Base-by-base conservation (phyloP, 495 filamentous ascomycete species). In the Oidiodendron maius region DNA sequence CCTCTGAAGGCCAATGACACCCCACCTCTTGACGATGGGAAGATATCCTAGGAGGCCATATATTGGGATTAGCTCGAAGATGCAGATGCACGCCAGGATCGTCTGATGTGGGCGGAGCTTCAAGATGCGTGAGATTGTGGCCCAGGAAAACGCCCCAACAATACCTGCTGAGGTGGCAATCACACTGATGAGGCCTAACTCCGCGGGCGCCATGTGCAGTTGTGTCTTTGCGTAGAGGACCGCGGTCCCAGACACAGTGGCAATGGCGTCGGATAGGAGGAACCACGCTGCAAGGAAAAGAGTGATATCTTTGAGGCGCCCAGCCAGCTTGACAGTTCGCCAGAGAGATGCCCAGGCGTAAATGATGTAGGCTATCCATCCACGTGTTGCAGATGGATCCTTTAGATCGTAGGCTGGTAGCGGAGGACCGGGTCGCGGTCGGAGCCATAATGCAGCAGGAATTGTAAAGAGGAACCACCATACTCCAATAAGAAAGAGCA, bases 401-500 rank as follows among this genome's bases (percentile, higher is more conserved):
- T 52, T 49, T 0, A 53, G 53, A 58, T 66, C 43, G 18, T 55
- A 43, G 39, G 63, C 55, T 13, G 69, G 64, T 2, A 98, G 61
- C 10, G 89, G 88, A 2, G 93, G 93, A 0, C 93, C 93, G 8
- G 93, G 93, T 23, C 93, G 79, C 13, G 91, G 81, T 18, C 90
- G 80, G n/a, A 98, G 75, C 87, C 89, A 96, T 50, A 95, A 64
- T 18, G 84, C 85, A 6, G 90, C 87, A 3, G 93, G 93, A 44
- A 96, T 80, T 10, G 90, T 91, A 58, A 98, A 97, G 28, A 80
- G 44, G 44, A 93, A 82, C 93, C 93, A 97, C 93, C 93, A 98
- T n/a, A 81, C 63, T 12, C 93, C 93, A 42, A 96, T 81, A 32
- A 89, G 60, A 59, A 94, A 91, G 9, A 98, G 74, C 3, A 91